Evolutionary conservation across 2,329 filamentous ascomycete genomes (phyloP), one percentile per base, ranked within the genome.

Genomic region (Tolypocladium tropicale): DNA sequence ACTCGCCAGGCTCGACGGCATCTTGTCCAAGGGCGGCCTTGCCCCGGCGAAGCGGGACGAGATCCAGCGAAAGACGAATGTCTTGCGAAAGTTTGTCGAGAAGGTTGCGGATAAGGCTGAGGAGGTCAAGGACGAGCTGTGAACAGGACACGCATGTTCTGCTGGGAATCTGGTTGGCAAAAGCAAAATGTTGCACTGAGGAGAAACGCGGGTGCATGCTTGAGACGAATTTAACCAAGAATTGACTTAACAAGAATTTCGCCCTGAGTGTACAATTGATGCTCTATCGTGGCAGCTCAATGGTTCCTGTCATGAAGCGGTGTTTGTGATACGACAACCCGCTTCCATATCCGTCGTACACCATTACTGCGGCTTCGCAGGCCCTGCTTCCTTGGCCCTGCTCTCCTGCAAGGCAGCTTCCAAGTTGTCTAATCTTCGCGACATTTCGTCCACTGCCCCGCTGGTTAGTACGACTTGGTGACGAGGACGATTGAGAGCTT

Each of bases 361-460:
- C 34, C 11, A 25, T 25, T 12, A 53, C 41, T 54, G 53, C 7
- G 71, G 62, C 58, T 77, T 77, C 12, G 71, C 66, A 7, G 74
- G 61, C 11, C 66, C 65, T 43, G 63, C 65, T 10, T 74, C 70
- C 56, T 75, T 75, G 56, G 77, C 70, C 62, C 78, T 82, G 57
- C 76, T 79, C 41, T 81, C 78, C 64, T 82, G 78, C 49, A 95
- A 77, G 16, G 86, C 85, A 28, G 86, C 78, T 70, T 95, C 92
- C 12, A 96, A 79, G 57, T 85, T 90, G 68, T 96, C 92, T 25
- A 96, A 75, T 30, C 92, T 83, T 58, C 87, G 80, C 16, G 89
- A 88, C 91, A 96, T 96, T 60, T 96, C 91, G 67, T 96, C 92
- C 88, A 96, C 91, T 96, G 58, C 48, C 54, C n/a, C 32, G 33